Evolutionary conservation across 192 early-diverging fungal species (phyloP), one percentile per base, ranked within the genome.

Genomic region (Nowakowskiella sp.): DNA sequence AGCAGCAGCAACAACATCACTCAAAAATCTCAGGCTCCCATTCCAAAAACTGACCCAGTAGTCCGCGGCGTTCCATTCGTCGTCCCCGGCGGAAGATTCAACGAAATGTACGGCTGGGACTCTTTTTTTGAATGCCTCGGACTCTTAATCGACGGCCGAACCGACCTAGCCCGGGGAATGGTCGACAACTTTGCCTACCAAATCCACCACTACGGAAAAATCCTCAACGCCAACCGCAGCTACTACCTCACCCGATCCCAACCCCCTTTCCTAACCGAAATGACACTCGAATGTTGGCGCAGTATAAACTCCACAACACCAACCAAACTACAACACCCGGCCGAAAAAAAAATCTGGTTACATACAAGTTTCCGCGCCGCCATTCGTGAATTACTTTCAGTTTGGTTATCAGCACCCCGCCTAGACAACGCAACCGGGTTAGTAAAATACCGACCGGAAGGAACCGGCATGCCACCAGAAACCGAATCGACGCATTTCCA

Each of bases 31-130:
- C n/a, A n/a, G n/a, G n/a, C n/a, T n/a, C n/a, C n/a, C n/a, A n/a
- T n/a, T n/a, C n/a, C n/a, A n/a, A n/a, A n/a, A n/a, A n/a, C n/a
- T n/a, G n/a, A n/a, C n/a, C n/a, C n/a, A n/a, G n/a, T n/a, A n/a
- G n/a, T n/a, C n/a, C n/a, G n/a, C n/a, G n/a, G n/a, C n/a, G n/a
- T n/a, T n/a, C 90, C 91, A 0, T 99, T 99, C 61, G 89, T 95
- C 10, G 94, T 99, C 0, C 96, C 94, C 0, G 96, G 96, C 9
- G 96, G 96, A 13, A 81, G 96, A 6, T 99, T 97, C 74, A 99
- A 97, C 65, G 96, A 99, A 68, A 94, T 93, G 85, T 99, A 99
- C 66, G 94, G 92, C 0, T 99, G 96, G 96, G 96, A 99, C 66
- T 84, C 80, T 45, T 94, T 94, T 65, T 96, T 96, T 74, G 91